These are phyloP conservation scores for Botryobasidium botryosum DNA, from an alignment of 768 basidiomycete genomes.

Conservation along the genomic window DNA sequence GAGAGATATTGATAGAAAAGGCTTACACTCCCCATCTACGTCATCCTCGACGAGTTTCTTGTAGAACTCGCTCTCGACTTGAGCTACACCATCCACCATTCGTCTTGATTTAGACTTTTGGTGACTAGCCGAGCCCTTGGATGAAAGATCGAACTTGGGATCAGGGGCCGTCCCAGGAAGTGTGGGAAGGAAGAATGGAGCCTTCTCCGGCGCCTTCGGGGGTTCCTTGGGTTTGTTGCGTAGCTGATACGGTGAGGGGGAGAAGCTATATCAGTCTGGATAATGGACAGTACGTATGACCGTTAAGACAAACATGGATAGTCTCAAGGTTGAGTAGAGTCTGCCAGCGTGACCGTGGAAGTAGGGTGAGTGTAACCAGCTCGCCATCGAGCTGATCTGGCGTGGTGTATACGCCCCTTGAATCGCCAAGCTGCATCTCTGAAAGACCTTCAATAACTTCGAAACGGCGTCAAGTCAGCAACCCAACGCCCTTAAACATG, in stretches of 20 bases:
- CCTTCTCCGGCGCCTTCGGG: constrained; percentile 86
- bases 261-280: background rate
- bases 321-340: constrained; percentile 91
- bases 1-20: background rate
- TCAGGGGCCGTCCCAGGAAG: constrained; percentile 76
- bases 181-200: constrained; percentile 94
- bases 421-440: constrained; percentile 41
- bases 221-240: constrained; percentile 94
- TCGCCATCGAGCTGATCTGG: constrained; percentile 82
- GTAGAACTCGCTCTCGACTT: constrained; percentile 51
- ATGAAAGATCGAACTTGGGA: constrained; percentile 49
- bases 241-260: constrained; percentile 31
- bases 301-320: constrained; percentile 47
- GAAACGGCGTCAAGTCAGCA: no score
- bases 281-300: background rate
- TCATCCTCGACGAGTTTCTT: constrained; percentile 42
- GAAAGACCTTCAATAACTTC: constrained; percentile 63
- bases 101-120: constrained; percentile 20
- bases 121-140: constrained; percentile 21
- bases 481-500: constrained; percentile 1
- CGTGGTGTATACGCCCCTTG: constrained; percentile 58
- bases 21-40: constrained; percentile 51
- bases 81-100: constrained; percentile 32
- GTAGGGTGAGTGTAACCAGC: constrained; percentile 79
- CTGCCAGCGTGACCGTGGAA: constrained; percentile 91